Base-by-base conservation (phyloP, 306 rosid species). In the Dryas alaskensis region DNA sequence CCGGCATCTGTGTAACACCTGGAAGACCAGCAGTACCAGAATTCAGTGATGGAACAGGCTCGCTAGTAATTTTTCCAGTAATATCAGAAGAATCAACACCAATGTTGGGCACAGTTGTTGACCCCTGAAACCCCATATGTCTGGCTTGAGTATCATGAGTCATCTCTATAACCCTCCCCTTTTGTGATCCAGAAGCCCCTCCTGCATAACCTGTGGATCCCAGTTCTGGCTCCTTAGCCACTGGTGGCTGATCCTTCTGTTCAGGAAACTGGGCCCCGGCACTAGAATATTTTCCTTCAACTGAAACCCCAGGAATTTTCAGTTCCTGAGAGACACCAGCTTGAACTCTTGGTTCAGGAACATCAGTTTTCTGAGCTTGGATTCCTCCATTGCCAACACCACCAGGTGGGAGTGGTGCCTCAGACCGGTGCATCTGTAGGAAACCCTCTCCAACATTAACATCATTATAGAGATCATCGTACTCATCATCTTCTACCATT, bases 391-490 rank as follows among this genome's bases (percentile, higher is more conserved):
- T 82, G 69, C 75, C 59, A 7, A 60, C 78, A 67, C 78, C 76
- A 72, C 19, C 72, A 65, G 80, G 74, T 27, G 77, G 78, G 5
- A n/a, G 60, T 53, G 81, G 65, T 52, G 75, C 60, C 78, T 84
- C 82, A 6, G 82, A 70, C 46, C 59, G 78, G 10, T 84, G 87
- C 76, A 77, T 46, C 81, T 84, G 88, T 39, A 78, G 59, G 67
- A 84, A 81, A 67, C 85, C 81, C 67, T 84, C 88, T 45, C 88
- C 86, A 55, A 84, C 83, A 79, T 84, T 84, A 51, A 84, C 88
- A 72, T 84, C 88, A 69, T 84, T 81, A 74, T 84, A 84, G 22
- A 84, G 86, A 79, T 84, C 86, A 3, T 84, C 88, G 10, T 72
- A 84, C 14, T 84, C 88, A 49, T 84, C 88, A 49, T 84, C 88